A percentile compares a stretch with the other conserved stretches of the same genome.
These are phyloP conservation scores for Novymonas esmeraldas DNA, from an alignment of 208 protist species.

Conservation along the genomic window DNA sequence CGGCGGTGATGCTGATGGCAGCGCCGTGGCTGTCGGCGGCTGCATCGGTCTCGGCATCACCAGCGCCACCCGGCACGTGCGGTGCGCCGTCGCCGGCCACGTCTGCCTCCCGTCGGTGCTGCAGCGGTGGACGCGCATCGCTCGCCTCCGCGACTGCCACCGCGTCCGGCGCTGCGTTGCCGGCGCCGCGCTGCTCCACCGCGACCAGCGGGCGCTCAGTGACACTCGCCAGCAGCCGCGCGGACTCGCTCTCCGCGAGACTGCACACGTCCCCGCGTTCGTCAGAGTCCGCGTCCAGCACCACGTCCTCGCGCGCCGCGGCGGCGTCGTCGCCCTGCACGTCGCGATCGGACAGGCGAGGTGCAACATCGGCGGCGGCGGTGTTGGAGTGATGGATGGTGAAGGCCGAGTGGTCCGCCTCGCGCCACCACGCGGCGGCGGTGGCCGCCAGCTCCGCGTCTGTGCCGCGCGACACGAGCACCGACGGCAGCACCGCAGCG, in stretches of 20 bases:
- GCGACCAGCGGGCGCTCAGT: neutral
- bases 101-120: too few species aligned
- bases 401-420: neutral
- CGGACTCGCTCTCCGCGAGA: constrained; percentile 4
- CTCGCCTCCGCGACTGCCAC: too few species aligned
- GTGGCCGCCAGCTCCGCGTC: neutral
- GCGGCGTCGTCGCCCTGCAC: neutral
- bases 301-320: neutral
- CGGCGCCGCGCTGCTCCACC: neutral
- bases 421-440: neutral
- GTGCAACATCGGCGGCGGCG: neutral
- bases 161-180: too few species aligned
- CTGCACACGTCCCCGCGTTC: constrained; percentile 9
- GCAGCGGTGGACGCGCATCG: too few species aligned
- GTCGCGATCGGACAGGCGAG: neutral
- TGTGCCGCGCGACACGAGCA: neutral
- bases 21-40: too few species aligned
- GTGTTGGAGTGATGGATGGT: constrained; percentile 4
- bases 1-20: too few species aligned
- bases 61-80: too few species aligned
- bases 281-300: neutral
- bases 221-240: neutral
- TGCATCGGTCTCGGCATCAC: too few species aligned
- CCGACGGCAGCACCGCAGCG: neutral
- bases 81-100: too few species aligned